Evolutionary conservation across 1,284 basidiomycete genomes (phyloP).

Genomic region (Apiotrichum laibachii): DNA sequence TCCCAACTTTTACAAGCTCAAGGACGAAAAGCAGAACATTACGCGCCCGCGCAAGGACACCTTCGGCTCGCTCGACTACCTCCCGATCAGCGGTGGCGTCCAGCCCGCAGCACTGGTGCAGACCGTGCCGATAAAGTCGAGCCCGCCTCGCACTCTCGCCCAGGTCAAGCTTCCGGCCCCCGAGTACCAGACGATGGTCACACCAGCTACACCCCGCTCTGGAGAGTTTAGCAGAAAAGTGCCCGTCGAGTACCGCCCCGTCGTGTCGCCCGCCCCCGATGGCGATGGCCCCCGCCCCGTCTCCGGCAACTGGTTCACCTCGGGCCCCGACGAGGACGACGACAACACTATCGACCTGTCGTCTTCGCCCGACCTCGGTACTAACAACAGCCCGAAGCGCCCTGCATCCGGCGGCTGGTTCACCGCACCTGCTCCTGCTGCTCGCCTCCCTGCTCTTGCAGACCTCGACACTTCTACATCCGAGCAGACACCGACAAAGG

Average conservation of each 20-base stretch:
- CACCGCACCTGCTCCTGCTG: neutral
- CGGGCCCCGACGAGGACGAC: neutral
- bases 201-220: neutral
- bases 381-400: neutral
- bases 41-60: conserved; percentile 1
- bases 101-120: neutral
- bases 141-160: too few relatives aligned
- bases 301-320: neutral
- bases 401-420: neutral
- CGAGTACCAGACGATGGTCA: neutral
- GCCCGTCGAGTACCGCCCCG: conserved; percentile 1
- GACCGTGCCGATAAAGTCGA: neutral
- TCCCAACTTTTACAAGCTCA: too few relatives aligned
- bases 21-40: too few relatives aligned
- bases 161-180: too few relatives aligned
- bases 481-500: neutral
- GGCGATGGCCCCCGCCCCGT: neutral
- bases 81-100: neutral
- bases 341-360: neutral
- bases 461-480: neutral
- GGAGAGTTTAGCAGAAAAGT: neutral
- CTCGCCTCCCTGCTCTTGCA: neutral
- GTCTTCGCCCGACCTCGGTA: neutral
- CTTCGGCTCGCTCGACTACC: neutral
- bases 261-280: neutral